Evolutionary conservation across 495 filamentous ascomycete genomes (phyloP), one percentile per base, ranked within the genome.

Genomic region (Aspergillus ellipticus): DNA sequence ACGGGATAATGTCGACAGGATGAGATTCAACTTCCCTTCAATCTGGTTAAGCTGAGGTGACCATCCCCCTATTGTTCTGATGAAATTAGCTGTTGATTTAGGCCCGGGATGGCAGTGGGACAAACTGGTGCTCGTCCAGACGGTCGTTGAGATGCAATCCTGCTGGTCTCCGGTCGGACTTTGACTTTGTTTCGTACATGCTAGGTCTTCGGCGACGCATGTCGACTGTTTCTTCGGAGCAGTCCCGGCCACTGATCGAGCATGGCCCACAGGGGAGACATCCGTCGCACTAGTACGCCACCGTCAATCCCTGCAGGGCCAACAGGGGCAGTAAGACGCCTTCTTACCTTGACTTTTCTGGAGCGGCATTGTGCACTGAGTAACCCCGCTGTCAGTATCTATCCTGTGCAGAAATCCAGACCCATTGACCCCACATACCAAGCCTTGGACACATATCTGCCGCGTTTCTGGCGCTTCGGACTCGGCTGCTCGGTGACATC

Each of bases 381-480:
- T 16, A 24, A 20, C 9, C 2, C n/a, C n/a, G n/a, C n/a, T n/a
- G n/a, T n/a, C n/a, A n/a, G n/a, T n/a, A n/a, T n/a, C n/a, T n/a
- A n/a, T n/a, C n/a, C n/a, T n/a, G n/a, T n/a, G n/a, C n/a, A n/a
- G n/a, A n/a, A n/a, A n/a, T n/a, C n/a, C n/a, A n/a, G n/a, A n/a
- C n/a, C 11, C 11, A 4, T 39, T 13, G 2, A n/a, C 0, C 10
- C 11, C 33, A 49, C 61, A 21, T 54, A 69, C 66, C 66, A 69
- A 9, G 66, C 66, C 53, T 59, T 69, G 3, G 64, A 57, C 26
- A 52, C 61, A 48, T 69, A 69, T 42, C 54, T 66, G 7, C 59
- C 61, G 20, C 66, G 43, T 61, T 58, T 63, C 11, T 56, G 35
- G 16, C 58, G 42, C 22, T 61, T 68, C 5, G 35, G 35, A n/a